phyloP scores from a whole-genome alignment of 139 green algal species.

The Picochlorum costavermella region DNA sequence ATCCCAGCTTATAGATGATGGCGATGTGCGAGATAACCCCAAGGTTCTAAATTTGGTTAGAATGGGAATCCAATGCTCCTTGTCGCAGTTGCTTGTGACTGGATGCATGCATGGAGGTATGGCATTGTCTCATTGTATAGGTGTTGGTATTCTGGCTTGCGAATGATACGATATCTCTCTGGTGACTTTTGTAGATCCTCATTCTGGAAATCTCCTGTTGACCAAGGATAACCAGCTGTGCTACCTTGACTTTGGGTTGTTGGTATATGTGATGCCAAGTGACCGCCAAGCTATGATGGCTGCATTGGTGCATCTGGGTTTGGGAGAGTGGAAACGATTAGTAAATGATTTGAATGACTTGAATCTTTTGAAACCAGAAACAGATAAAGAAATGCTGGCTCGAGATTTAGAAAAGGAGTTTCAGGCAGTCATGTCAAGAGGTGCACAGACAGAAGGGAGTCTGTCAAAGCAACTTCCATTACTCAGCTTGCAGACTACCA shows the following conservation, averaged over 20 bases:
- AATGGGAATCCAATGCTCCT: constrained; percentile 87
- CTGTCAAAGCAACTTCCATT: constrained; percentile 18
- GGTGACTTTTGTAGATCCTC: constrained; percentile 59
- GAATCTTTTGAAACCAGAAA: constrained; percentile 64
- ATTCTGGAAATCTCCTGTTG: constrained; percentile 86
- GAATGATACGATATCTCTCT: neutral
- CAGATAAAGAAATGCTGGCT: constrained; percentile 86
- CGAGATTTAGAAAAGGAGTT: constrained; percentile 26
- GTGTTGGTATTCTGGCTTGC: constrained; percentile 13
- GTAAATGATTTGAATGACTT: constrained; percentile 87
- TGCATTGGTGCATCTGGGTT: constrained; percentile 93
- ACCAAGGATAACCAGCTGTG: constrained; percentile 70
- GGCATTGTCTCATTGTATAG: neutral
- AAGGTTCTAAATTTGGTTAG: constrained; percentile 83
- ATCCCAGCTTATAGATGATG: constrained; percentile 17
- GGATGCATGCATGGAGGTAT: constrained; percentile 68
- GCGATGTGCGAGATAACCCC: constrained; percentile 23
- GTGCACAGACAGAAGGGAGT: no score
- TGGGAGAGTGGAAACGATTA: constrained; percentile 70
- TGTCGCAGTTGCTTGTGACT: constrained; percentile 72
- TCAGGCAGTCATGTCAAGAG: constrained; percentile 10
- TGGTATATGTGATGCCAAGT: constrained; percentile 58
- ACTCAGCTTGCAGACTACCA: constrained; percentile 21
- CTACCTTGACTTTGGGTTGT: constrained; percentile 92
- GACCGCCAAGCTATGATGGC: constrained; percentile 80